phyloP scores from a whole-genome alignment of 768 basidiomycete species.

The Terana coerulea region DNA sequence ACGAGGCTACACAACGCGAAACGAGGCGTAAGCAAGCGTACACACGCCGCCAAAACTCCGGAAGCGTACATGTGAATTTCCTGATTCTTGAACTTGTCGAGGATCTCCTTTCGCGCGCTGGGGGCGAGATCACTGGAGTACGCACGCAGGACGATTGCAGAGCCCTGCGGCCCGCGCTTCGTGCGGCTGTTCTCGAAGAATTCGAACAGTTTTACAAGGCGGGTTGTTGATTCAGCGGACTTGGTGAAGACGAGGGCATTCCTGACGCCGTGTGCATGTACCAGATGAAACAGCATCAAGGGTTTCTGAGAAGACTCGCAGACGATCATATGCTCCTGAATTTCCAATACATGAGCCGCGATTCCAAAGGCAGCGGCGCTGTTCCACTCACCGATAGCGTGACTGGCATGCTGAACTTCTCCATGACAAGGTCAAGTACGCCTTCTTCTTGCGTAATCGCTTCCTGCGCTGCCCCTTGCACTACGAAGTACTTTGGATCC shows the following conservation, averaged over 20 bases:
- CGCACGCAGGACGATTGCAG: conserved; percentile 47
- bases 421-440: conserved; percentile 57
- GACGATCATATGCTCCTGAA: conserved; percentile 84
- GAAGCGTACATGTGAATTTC: conserved; percentile 78
- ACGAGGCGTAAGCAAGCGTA: too few species aligned
- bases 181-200: conserved; percentile 57
- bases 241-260: conserved; percentile 96
- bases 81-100: conserved; percentile 78
- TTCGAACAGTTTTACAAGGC: conserved; percentile 78
- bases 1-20: conserved; percentile 56
- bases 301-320: conserved; percentile 81
- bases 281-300: conserved; percentile 82
- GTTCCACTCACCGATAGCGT: conserved; percentile 60
- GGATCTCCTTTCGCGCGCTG: conserved; percentile 67
- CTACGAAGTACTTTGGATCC: conserved; percentile 84
- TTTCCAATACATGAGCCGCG: conserved; percentile 1
- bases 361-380: background rate
- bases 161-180: conserved; percentile 13
- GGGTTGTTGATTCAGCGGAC: conserved; percentile 82
- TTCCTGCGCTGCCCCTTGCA: conserved; percentile 48
- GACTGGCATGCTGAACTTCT: conserved; percentile 78
- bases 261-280: conserved; percentile 54
- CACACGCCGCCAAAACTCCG: too few species aligned
- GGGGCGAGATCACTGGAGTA: conserved; percentile 86
- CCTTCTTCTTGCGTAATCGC: conserved; percentile 28